Evolutionary conservation across 495 filamentous ascomycete species (phyloP), one percentile per base, ranked within the genome.

Genomic region (Elasticomyces elasticus): DNA sequence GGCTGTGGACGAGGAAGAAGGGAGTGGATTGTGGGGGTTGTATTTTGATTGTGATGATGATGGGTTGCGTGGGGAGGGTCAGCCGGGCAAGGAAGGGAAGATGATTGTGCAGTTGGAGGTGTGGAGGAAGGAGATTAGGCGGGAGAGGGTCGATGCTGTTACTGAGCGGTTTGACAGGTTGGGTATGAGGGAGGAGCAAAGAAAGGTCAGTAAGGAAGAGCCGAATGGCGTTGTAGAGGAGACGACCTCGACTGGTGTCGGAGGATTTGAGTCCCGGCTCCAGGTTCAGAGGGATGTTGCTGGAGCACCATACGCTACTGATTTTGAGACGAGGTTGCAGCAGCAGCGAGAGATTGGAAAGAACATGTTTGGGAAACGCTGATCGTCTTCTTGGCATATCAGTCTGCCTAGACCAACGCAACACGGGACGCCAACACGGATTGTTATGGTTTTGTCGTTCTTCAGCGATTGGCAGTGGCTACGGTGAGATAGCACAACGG

Each of bases 1-100:
- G 25, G 66, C 66, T 23, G 66, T 67, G 5, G 58, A 68, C 47
- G 66, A 68, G 31, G 42, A 35, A 3, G 33, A 41, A 24, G 51
- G 48, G 7, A 47, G 37, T 26, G 75, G 68, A 12, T 62, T 65
- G 20, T 83, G 80, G 79, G 76, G 72, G 40, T 51, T 83, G 22
- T 80, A 81, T 66, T 79, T 72, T 61, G 79, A 81, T 67, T 65
- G 67, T 7, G 67, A 78, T 52, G 72, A 72, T 7, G 72, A 81
- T 59, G 64, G 55, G 10, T 44, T 71, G 52, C 53, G 49, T 30
- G 55, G 59, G 5, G 35, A 42, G 7, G 54, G 31, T 4, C 46
- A 43, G 47, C 12, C 31, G 13, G 54, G 54, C 11, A 44, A 17
- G 2, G 35, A 51, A 15, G 54, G 25, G 12, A 50, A 51, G 31